Evolutionary conservation across 1,139 yeast species (phyloP).

Genomic region (Nakaseomyces delphensis): DNA sequence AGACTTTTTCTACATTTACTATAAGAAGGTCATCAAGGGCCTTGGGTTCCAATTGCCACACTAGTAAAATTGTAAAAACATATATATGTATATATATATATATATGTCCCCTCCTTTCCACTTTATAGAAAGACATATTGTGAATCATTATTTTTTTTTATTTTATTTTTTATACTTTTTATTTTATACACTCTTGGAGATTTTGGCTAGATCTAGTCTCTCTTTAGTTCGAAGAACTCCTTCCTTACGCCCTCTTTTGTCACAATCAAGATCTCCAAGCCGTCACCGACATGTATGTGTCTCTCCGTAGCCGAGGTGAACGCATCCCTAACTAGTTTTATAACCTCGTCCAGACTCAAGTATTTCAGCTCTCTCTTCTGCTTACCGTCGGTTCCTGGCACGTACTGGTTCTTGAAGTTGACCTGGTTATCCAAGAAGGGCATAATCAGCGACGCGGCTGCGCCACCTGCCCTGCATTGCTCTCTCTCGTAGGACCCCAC

Average conservation of each 20-base stretch:
- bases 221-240: constrained; percentile 78
- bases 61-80: too few species aligned
- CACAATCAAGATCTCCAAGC: constrained; percentile 78
- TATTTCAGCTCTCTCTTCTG: constrained; percentile 53
- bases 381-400: constrained; percentile 65
- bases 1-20: constrained; percentile 90
- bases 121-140: neutral
- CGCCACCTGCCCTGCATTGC: constrained; percentile 96
- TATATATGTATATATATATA: neutral
- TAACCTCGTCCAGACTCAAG: constrained; percentile 72
- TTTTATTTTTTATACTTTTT: neutral
- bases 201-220: too few species aligned
- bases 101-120: neutral
- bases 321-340: constrained; percentile 83
- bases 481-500: constrained; percentile 97
- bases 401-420: constrained; percentile 83
- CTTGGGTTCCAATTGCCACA: constrained; percentile 74
- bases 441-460: constrained; percentile 92
- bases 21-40: constrained; percentile 74
- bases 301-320: constrained; percentile 95
- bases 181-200: too few species aligned
- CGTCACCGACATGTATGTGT: constrained; percentile 97
- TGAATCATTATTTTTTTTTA: neutral
- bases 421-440: constrained; percentile 97
- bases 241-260: constrained; percentile 87